Percentiles rank a stretch among this genome's conserved stretches.
phyloP scores from a whole-genome alignment of 306 rosid species.

The Ammopiptanthus mongolicus region DNA sequence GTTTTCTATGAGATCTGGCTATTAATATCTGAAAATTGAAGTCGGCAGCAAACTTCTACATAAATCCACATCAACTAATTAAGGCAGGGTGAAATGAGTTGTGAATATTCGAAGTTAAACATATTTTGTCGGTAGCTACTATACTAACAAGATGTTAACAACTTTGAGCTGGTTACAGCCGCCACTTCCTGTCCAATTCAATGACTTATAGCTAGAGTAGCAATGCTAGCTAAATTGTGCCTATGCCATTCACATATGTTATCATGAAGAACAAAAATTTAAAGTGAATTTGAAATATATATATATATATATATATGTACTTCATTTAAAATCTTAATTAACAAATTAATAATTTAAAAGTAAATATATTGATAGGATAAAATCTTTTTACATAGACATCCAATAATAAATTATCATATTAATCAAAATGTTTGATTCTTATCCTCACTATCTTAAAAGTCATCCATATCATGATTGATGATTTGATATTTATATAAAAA shows the following conservation, averaged over 20 bases:
- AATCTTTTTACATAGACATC: too few species aligned
- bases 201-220: not conserved
- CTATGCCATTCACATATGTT: not conserved
- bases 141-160: not conserved
- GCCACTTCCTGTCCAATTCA: not conserved
- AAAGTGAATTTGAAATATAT: too few species aligned
- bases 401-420: too few species aligned
- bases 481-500: too few species aligned
- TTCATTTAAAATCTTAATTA: too few species aligned
- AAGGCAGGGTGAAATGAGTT: slow-evolving; percentile 22
- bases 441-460: too few species aligned
- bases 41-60: not conserved
- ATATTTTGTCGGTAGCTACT: slow-evolving; percentile 17
- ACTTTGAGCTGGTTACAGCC: slow-evolving; percentile 28
- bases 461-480: too few species aligned
- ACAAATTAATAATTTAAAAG: too few species aligned
- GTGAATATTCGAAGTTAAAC: slow-evolving; percentile 17
- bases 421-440: too few species aligned
- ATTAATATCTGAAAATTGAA: not conserved
- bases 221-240: not conserved
- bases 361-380: too few species aligned
- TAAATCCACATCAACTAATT: slow-evolving; percentile 8
- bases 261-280: too few species aligned
- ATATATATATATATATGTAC: too few species aligned
- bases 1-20: not conserved